Evolutionary conservation across 2,329 filamentous ascomycete species (phyloP), one percentile per base, ranked within the genome.

Genomic region (Emmonsiellopsis sp.): DNA sequence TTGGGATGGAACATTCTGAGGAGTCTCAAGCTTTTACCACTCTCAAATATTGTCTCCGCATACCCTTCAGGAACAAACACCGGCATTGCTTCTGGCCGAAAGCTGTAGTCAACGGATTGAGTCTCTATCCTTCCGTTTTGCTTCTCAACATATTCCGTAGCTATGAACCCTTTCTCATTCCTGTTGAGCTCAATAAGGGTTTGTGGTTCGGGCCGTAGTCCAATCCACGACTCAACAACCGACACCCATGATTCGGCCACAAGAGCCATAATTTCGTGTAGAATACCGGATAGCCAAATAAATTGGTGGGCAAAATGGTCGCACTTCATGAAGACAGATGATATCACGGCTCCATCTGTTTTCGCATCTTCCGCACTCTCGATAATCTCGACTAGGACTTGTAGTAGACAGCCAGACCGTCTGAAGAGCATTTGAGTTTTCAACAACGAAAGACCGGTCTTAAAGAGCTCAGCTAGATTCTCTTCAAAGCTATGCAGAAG

Each of bases 181-280:
- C 62, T 76, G 60, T 75, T 74, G 33, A 83, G 61, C 47, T 72
- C 69, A 53, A 65, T 60, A 0, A 76, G 76, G 9, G 80, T 69
- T 1, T 80, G 79, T 37, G 76, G 71, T 58, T 86, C 83, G 2
- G 74, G 71, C 55, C 74, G 77, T 9, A 88, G 77, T 0, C 88
- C 88, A 55, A 91, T 81, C 87, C 88, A 93, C 62, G 84, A 82
- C 58, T 85, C 79, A 6, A 86, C 74, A 50, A 84, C 78, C 51
- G 83, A 77, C 7, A 87, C 71, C 80, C 85, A 90, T 0, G 86
- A 86, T 32, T 71, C 69, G 1, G 82, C 82, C 1, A 85, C 81
- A 40, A 79, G 74, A 44, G 76, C 73, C 13, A 93, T 67, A 0
- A 92, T 75, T 56, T 88, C 82, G 13, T 83, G 79, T 62, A 88